Evolutionary conservation across 1,284 basidiomycete genomes (phyloP).

Genomic region (Cerrena zonata): DNA sequence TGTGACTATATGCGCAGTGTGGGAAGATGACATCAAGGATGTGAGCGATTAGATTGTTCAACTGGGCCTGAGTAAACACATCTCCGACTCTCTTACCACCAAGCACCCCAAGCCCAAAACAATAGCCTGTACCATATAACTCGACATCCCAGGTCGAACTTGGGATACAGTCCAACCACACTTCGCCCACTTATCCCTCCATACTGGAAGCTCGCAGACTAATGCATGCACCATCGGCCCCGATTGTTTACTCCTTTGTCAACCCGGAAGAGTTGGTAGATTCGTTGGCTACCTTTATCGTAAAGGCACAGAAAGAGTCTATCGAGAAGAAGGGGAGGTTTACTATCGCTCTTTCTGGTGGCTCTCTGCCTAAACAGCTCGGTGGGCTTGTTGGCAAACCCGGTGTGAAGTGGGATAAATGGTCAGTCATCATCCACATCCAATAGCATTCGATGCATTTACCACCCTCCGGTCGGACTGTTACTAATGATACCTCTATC

Average conservation of each 20-base stretch:
- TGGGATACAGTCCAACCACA: no score
- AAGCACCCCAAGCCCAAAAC: no score
- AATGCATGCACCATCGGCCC: slow-evolving; percentile 51
- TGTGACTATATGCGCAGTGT: no score
- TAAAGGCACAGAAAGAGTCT: slow-evolving; percentile 86
- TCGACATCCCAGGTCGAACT: no score
- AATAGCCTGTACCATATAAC: no score
- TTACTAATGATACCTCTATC: slow-evolving; percentile 6
- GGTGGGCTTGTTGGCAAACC: slow-evolving; percentile 67
- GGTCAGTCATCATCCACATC: slow-evolving; percentile 46
- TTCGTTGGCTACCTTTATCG: slow-evolving; percentile 76
- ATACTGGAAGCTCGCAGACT: no score
- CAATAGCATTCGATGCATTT: neutral
- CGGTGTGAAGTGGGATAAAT: slow-evolving; percentile 90
- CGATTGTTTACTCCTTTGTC: slow-evolving; percentile 74
- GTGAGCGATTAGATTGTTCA: no score
- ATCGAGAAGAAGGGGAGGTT: slow-evolving; percentile 85
- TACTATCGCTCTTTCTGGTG: slow-evolving; percentile 89
- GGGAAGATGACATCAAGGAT: no score
- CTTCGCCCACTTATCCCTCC: no score
- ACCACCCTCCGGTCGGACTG: no score
- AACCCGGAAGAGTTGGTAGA: slow-evolving; percentile 49
- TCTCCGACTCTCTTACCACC: no score
- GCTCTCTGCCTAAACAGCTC: slow-evolving; percentile 85
- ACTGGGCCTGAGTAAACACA: no score